phyloP scores from a whole-genome alignment of 208 protist species.

The Crithidia mellificae region DNA sequence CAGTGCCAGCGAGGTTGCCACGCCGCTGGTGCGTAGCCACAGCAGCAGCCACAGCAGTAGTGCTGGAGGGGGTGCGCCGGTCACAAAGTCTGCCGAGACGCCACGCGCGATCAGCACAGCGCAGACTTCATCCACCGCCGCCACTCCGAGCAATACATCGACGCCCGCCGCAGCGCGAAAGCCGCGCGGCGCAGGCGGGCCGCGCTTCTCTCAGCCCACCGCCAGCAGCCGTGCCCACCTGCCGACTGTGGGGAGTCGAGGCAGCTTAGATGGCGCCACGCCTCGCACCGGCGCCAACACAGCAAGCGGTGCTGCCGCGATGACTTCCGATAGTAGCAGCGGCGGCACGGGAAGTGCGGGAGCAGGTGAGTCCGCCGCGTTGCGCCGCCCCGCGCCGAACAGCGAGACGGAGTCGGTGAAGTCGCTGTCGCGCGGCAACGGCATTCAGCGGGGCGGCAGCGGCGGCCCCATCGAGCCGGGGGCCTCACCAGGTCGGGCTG shows the following conservation, averaged over 20 bases:
- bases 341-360: too few relatives aligned
- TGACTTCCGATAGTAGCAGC: too few relatives aligned
- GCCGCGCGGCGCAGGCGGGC: background rate
- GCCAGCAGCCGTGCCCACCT: slow-evolving; percentile 14
- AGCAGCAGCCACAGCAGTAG: too few relatives aligned
- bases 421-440: background rate
- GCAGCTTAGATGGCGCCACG: background rate
- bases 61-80: too few relatives aligned
- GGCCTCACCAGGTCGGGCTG: background rate
- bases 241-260: background rate
- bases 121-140: background rate
- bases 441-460: background rate
- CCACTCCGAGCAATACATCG: background rate
- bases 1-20: background rate
- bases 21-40: background rate
- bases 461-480: background rate
- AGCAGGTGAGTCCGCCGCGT: background rate
- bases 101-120: background rate
- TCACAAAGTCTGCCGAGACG: background rate
- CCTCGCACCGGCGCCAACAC: background rate
- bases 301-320: background rate
- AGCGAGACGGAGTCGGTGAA: slow-evolving; percentile 7
- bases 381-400: background rate
- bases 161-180: too few relatives aligned
- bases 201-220: slow-evolving; percentile 12